A percentile compares a stretch with the other conserved stretches of the same genome.
phyloP scores from a whole-genome alignment of 305 asterid species.

The Fraxinus ornus region DNA sequence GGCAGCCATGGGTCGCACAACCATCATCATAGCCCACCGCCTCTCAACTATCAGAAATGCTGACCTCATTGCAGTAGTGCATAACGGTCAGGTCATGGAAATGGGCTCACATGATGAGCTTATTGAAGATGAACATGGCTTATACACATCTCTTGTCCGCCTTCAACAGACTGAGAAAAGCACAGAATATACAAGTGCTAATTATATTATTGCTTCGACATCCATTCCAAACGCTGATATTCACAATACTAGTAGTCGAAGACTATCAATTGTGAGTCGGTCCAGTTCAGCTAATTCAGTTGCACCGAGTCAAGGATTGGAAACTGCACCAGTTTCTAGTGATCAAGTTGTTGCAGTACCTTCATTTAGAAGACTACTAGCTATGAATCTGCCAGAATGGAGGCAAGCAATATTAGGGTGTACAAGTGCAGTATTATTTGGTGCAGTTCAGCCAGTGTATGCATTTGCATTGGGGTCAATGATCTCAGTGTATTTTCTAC shows the following conservation, averaged over 20 bases:
- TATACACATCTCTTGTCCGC: conserved; percentile 66
- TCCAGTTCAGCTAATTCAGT: conserved; percentile 71
- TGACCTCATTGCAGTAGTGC: conserved; percentile 71
- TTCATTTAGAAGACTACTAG: conserved; percentile 68
- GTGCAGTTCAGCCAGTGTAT: conserved; percentile 79
- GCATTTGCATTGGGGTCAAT: conserved; percentile 83
- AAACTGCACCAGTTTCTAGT: conserved; percentile 11
- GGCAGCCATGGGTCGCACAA: conserved; percentile 84
- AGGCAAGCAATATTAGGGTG: conserved; percentile 69
- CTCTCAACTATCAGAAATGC: conserved; percentile 88
- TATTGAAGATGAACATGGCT: conserved; percentile 41
- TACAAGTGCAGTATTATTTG: conserved; percentile 59
- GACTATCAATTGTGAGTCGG: conserved; percentile 55
- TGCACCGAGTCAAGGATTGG: conserved; percentile 32
- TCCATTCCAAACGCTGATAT: conserved; percentile 35
- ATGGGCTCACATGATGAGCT: conserved; percentile 75
- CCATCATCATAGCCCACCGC: conserved; percentile 85
- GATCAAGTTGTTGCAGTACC: conserved; percentile 58
- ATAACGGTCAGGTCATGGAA: conserved; percentile 62
- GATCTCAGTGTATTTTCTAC: conserved; percentile 66
- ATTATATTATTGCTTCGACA: conserved; percentile 6
- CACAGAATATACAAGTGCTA: conserved; percentile 17
- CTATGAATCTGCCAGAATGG: conserved; percentile 94
- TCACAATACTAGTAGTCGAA: conserved; percentile 54
- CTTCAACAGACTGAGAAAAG: conserved; percentile 56